Evolutionary conservation across 202 grass and related monocot genomes (phyloP).

Genomic region (Zizania palustris): DNA sequence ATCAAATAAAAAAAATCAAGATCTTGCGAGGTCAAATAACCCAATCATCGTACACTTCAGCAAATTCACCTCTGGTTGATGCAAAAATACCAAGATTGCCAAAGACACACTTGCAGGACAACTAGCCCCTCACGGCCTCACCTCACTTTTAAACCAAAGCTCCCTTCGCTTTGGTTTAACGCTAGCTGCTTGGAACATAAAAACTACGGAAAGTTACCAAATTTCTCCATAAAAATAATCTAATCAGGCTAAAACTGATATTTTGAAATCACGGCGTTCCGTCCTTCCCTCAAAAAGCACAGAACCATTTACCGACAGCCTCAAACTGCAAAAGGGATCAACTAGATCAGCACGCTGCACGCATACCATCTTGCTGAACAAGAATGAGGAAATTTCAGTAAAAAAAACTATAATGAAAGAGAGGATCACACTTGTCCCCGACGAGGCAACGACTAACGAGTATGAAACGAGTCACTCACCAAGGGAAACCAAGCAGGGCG

Average conservation of each 20-base stretch:
- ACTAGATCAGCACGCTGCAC: conserved; percentile 7
- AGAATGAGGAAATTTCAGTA: background rate
- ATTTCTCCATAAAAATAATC: conserved; percentile 12
- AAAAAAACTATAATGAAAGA: background rate
- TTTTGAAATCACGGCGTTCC: conserved; percentile 7
- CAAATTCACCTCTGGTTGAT: background rate
- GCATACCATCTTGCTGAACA: background rate
- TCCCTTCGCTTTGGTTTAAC: too few relatives aligned
- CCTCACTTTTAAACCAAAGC: too few relatives aligned
- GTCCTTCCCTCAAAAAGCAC: conserved; percentile 3
- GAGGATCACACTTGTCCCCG: background rate
- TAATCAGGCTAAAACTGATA: background rate
- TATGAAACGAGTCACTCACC: conserved; percentile 27
- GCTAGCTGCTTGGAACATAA: too few relatives aligned
- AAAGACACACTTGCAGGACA: background rate
- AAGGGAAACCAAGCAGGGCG: background rate
- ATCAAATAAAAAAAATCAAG: background rate
- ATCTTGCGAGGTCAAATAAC: conserved; percentile 33
- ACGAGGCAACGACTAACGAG: background rate
- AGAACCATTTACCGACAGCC: conserved; percentile 1
- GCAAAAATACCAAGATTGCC: conserved; percentile 12
- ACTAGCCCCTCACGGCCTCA: background rate
- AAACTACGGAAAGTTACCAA: background rate
- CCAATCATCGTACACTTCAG: background rate
- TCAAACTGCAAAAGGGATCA: conserved; percentile 12